Conservation (phyloP, 139 green algal genomes). For the Chlorella sp. region DNA sequence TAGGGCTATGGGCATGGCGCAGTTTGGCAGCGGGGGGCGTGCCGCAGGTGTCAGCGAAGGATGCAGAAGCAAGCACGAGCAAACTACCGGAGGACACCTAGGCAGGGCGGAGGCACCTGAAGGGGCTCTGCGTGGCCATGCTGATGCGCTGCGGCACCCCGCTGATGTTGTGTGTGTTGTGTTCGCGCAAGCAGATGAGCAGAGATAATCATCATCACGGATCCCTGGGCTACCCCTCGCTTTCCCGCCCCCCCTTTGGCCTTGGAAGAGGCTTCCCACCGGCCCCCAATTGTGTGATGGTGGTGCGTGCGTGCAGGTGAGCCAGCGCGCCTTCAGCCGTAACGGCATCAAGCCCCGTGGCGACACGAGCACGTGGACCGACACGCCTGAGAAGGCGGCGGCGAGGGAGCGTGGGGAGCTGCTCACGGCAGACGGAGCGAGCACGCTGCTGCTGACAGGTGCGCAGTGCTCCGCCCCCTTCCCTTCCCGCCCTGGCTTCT, state of each 20-base stretch:
- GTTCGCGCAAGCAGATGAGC: neutral
- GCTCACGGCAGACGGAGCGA: conserved; percentile 5
- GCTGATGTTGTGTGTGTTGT: no score
- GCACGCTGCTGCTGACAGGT: conserved; percentile 9
- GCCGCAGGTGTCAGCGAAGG: no score
- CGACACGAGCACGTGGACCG: conserved; percentile 64
- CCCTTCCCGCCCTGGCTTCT: neutral
- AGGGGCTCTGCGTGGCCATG: no score
- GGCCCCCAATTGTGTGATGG: no score
- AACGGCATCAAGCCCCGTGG: conserved; percentile 31
- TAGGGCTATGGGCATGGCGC: neutral
- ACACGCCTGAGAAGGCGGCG: conserved; percentile 49
- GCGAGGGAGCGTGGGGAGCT: conserved; percentile 19
- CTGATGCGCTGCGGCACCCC: neutral
- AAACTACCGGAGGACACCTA: no score
- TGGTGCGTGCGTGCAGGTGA: conserved; percentile 9
- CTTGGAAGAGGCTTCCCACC: no score
- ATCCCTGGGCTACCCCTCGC: no score
- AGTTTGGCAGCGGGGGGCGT: neutral
- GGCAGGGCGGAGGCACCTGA: no score
- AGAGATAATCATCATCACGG: no score
- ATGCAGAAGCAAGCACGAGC: no score
- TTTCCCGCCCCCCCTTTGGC: no score
- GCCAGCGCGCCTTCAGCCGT: conserved; percentile 20
- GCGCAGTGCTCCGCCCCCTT: neutral